These are phyloP conservation scores for Podospora fimiseda DNA, from an alignment of 495 filamentous ascomycete genomes.

Conservation along the genomic window DNA sequence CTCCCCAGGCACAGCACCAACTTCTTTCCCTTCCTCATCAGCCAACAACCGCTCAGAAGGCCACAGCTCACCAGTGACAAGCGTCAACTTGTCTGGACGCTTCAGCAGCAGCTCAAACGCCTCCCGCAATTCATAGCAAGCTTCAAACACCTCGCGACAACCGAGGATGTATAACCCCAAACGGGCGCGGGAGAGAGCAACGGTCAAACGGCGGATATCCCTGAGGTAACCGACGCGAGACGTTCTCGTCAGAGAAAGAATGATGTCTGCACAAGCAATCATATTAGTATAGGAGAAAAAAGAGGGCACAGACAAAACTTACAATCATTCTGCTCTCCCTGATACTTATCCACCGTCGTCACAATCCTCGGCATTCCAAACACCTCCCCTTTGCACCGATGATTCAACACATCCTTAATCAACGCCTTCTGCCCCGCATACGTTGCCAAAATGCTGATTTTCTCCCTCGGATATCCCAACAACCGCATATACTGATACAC, in stretches of 20 bases:
- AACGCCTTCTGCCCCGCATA: constrained; percentile 93
- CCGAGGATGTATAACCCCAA: constrained; percentile 92
- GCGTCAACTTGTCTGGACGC: constrained; percentile 68
- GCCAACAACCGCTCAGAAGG: constrained; percentile 56
- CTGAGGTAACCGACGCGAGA: constrained; percentile 87
- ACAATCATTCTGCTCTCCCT: constrained; percentile 99
- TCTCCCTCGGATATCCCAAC: constrained; percentile 86
- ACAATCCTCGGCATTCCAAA: constrained; percentile 91
- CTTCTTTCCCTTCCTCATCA: constrained; percentile 48
- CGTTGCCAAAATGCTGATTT: constrained; percentile 84
- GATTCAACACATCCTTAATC: constrained; percentile 81
- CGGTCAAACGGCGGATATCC: constrained; percentile 87
- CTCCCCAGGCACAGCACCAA: constrained; percentile 41
- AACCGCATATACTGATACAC: constrained; percentile 97
- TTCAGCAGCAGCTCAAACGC: constrained; percentile 71
- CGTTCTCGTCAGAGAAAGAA: constrained; percentile 86
- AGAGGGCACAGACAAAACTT: constrained; percentile 32
- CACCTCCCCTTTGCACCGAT: constrained; percentile 76
- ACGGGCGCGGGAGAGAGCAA: constrained; percentile 90
- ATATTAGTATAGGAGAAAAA: background rate
- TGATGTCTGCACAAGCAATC: constrained; percentile 57
- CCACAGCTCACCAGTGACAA: constrained; percentile 82
- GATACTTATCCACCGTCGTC: constrained; percentile 95
- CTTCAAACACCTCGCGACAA: constrained; percentile 80
- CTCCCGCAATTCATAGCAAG: constrained; percentile 78